Percentiles rank a stretch among this genome's conserved stretches.
phyloP scores from a whole-genome alignment of 805 yeast genomes.

The Yarrowia sp. region DNA sequence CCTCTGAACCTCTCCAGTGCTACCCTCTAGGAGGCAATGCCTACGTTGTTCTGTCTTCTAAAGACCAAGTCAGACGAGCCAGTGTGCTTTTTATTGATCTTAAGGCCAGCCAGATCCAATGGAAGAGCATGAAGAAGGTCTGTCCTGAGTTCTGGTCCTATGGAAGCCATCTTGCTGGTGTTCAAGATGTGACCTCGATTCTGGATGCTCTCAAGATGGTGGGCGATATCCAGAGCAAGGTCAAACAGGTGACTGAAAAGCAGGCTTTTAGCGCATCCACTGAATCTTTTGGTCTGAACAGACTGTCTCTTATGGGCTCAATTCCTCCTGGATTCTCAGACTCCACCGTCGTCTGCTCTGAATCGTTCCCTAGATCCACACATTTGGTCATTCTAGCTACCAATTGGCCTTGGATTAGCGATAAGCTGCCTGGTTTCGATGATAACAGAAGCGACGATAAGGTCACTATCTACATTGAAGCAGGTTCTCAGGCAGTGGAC shows the following conservation, averaged over 20 bases:
- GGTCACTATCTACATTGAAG: conserved; percentile 13
- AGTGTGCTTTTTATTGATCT: conserved; percentile 22
- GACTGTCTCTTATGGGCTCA: not conserved
- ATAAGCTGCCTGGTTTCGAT: conserved; percentile 11
- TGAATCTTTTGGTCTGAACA: conserved; percentile 11
- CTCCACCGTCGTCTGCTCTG: conserved; percentile 5
- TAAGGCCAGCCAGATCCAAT: conserved; percentile 11
- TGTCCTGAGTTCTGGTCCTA: conserved; percentile 33
- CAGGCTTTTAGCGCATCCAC: not conserved
- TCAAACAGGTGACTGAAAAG: not conserved
- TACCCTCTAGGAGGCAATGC: conserved; percentile 14
- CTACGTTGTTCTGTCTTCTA: conserved; percentile 11
- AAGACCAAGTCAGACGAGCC: conserved; percentile 19
- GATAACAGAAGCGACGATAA: conserved; percentile 4
- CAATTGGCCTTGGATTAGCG: conserved; percentile 34
- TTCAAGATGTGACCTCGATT: conserved; percentile 6
- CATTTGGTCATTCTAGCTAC: conserved; percentile 15
- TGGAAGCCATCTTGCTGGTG: conserved; percentile 21
- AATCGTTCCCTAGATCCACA: conserved; percentile 2
- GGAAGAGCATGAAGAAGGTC: conserved; percentile 30
- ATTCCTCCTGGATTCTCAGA: conserved; percentile 19
- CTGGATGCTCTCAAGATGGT: conserved; percentile 31
- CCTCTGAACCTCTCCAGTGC: conserved; percentile 22
- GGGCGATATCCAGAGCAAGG: conserved; percentile 13
- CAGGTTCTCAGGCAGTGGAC: conserved; percentile 12